Evolutionary conservation across 805 yeast species (phyloP).

Genomic region (Saturnispora gosingensis): DNA sequence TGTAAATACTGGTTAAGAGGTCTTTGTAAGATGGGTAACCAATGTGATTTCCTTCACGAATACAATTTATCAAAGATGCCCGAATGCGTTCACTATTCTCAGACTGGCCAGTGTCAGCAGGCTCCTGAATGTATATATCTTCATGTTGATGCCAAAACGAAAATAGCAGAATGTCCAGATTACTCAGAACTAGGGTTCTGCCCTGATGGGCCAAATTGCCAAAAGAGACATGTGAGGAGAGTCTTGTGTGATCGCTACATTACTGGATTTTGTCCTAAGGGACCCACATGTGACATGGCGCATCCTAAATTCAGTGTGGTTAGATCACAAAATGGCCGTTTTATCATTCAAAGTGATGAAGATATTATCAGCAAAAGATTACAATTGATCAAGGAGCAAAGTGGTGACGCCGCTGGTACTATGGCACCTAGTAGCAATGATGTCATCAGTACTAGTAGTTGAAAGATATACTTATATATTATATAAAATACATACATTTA

Average conservation of each 20-base stretch:
- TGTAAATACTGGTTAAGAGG: slow-evolving; percentile 99
- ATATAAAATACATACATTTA: background rate
- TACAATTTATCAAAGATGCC: slow-evolving; percentile 93
- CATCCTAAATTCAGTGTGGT: slow-evolving; percentile 67
- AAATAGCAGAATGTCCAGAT: slow-evolving; percentile 79
- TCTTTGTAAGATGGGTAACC: slow-evolving; percentile 90
- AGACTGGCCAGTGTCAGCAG: slow-evolving; percentile 82
- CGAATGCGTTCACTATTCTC: slow-evolving; percentile 81
- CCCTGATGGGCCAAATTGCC: slow-evolving; percentile 81
- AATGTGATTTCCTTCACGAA: slow-evolving; percentile 94
- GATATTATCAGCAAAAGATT: slow-evolving; percentile 23
- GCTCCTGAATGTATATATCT: slow-evolving; percentile 88
- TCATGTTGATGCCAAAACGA: slow-evolving; percentile 83
- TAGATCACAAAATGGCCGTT: slow-evolving; percentile 33
- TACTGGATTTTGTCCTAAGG: slow-evolving; percentile 90
- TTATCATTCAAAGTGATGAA: slow-evolving; percentile 37
- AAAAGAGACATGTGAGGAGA: slow-evolving; percentile 69
- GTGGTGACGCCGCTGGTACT: background rate
- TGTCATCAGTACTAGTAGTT: background rate
- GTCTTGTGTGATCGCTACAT: slow-evolving; percentile 69
- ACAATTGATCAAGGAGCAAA: slow-evolving; percentile 10
- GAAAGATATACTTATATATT: background rate
- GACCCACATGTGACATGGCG: slow-evolving; percentile 64
- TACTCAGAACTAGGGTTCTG: slow-evolving; percentile 83
- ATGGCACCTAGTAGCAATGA: background rate